Base-by-base conservation (phyloP, 805 yeast species). In the Nadsonia fulvescens region DNA sequence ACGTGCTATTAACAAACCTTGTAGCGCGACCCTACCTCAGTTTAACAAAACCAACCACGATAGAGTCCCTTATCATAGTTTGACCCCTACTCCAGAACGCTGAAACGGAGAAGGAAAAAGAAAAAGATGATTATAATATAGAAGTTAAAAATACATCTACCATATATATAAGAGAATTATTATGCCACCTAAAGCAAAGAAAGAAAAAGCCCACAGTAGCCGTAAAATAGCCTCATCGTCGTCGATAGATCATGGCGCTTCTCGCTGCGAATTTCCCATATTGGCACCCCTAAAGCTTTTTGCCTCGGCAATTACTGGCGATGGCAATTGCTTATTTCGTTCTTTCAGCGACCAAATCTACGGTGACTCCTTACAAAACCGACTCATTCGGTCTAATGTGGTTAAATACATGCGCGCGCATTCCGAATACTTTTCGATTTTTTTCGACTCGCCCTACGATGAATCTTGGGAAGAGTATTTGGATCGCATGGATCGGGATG, bases 271-370 rank as follows among this genome's bases (percentile, higher is more conserved):
- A 33, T 54, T 54, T 28, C 55, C 57, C 2, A 28, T 51, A 5
- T 40, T 54, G 18, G 38, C 32, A 14, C 32, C 36, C 11, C 37
- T 50, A 19, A 53, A 49, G 2, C 38, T 54, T 4, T 49, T 51
- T 30, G 56, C 58, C 2, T 29, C 54, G 4, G 32, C 46, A 4
- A 51, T 53, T 16, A 37, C 38, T 12, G 61, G 58, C 5, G 60
- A 54, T 29, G 60, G 60, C 12, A 54, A 54, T 39, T 54, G 60
- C 29, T 36, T 55, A n/a, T 54, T 54, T 32, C 40, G 60, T 12
- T 49, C 61, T 1, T 30, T 54, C 14, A 44, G 54, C 13, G 60
- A 54, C 37, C 61, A 54, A 33, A 28, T 43, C 6, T 49, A 39
- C 26, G 60, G 60, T 14, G 47, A 46, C 8, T 40, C 41, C 1